Conservation (phyloP, 202 grass and related monocot species). For the Panicum virgatum region DNA sequence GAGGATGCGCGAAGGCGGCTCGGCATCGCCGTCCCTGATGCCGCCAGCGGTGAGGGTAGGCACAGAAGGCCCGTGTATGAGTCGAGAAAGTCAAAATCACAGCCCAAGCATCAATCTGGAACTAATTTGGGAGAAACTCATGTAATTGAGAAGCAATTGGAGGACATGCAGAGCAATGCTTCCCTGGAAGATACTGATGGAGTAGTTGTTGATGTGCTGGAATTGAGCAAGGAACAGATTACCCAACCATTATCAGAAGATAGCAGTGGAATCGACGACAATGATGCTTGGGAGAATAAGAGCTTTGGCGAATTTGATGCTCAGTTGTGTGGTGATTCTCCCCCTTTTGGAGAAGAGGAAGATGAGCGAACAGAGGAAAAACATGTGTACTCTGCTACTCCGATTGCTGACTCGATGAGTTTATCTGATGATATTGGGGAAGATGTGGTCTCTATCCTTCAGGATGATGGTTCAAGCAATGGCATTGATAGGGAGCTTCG, state of each 20-base stretch:
- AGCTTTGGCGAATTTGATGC: background rate
- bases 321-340: background rate
- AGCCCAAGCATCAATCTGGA: background rate
- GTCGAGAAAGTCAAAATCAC: background rate
- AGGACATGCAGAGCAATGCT: background rate
- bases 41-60: background rate
- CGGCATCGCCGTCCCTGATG: background rate
- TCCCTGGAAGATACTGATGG: background rate
- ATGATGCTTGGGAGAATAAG: constrained; percentile 24
- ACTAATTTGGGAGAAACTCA: background rate
- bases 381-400: background rate
- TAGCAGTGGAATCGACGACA: background rate
- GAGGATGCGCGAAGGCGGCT: constrained; percentile 1
- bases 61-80: constrained; percentile 18
- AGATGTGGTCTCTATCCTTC: background rate
- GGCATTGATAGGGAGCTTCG: constrained; percentile 26
- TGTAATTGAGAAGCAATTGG: background rate
- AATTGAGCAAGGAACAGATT: background rate
- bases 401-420: background rate
- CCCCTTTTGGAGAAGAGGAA: background rate
- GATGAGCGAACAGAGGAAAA: background rate
- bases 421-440: background rate
- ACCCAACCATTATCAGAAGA: background rate
- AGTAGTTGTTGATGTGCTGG: background rate
- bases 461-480: background rate